Conservation (phyloP, 1,139 yeast species). For the Trichomonascaceae sp. region DNA sequence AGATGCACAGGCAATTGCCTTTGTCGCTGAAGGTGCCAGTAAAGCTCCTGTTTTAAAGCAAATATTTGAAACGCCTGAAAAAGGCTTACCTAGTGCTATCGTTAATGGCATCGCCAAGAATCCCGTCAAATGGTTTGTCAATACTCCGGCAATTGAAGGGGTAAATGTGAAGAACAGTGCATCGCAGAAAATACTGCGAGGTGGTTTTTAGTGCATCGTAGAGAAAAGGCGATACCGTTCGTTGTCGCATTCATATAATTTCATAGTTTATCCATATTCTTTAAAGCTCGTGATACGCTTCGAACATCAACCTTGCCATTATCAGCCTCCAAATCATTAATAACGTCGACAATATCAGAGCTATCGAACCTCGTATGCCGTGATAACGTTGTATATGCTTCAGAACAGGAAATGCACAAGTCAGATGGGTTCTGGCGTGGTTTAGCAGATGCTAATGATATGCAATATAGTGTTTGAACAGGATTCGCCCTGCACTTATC, state of each 20-base stretch:
- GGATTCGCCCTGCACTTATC: conserved; percentile 72
- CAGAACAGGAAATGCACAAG: conserved; percentile 69
- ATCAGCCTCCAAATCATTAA: conserved; percentile 63
- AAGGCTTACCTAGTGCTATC: conserved; percentile 62
- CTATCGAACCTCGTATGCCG: conserved; percentile 65
- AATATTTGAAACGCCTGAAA: conserved; percentile 52
- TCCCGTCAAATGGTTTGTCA: conserved; percentile 73
- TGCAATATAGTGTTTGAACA: conserved; percentile 74
- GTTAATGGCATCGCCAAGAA: conserved; percentile 55
- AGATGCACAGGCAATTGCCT: conserved; percentile 54
- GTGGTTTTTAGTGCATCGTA: no score
- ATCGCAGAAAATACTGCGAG: neutral
- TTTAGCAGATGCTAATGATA: conserved; percentile 47
- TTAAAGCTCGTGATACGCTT: conserved; percentile 63
- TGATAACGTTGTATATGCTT: conserved; percentile 73
- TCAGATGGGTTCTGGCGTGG: conserved; percentile 9
- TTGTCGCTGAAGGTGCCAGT: conserved; percentile 85
- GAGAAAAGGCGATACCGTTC: no score
- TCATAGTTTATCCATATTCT: conserved; percentile 46
- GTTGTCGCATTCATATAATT: neutral
- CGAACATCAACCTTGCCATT: conserved; percentile 74
- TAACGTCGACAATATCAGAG: conserved; percentile 63
- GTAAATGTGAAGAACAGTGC: conserved; percentile 32
- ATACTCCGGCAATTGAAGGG: conserved; percentile 64
- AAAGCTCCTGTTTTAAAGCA: conserved; percentile 69